A percentile compares a stretch with the other conserved stretches of the same genome.
These are phyloP conservation scores for Cryoendolithus antarcticus DNA, from an alignment of 2,329 filamentous ascomycete genomes.

Conservation along the genomic window DNA sequence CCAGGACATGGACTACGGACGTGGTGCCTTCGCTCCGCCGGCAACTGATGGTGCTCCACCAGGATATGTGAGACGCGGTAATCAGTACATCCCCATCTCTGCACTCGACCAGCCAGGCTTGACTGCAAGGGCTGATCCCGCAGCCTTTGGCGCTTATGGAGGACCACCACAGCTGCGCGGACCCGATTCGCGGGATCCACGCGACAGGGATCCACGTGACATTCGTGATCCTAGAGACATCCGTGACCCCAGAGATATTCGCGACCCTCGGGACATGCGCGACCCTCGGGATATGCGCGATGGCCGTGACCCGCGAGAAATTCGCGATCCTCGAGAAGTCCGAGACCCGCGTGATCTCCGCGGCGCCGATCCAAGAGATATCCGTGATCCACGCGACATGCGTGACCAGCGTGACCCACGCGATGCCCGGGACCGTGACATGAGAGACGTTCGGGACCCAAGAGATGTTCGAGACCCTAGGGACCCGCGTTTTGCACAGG, in stretches of 20 bases:
- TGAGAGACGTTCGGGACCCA: background rate
- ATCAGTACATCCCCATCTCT: conserved; percentile 21
- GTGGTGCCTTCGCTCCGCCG: conserved; percentile 11
- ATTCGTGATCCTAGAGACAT: background rate
- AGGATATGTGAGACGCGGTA: conserved; percentile 22
- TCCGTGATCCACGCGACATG: conserved; percentile 11
- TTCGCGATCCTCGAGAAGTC: background rate
- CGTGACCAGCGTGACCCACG: conserved; percentile 3
- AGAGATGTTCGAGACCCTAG: conserved; percentile 4
- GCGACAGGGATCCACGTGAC: background rate
- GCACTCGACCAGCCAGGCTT: conserved; percentile 13
- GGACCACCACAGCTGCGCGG: background rate
- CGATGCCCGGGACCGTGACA: background rate
- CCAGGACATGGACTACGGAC: conserved; percentile 20
- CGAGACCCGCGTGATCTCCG: conserved; percentile 5
- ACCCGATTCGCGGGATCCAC: conserved; percentile 1
- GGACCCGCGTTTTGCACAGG: conserved; percentile 17
- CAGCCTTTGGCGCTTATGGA: conserved; percentile 10
- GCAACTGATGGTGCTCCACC: conserved; percentile 19
- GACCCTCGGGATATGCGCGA: background rate
- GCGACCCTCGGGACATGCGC: background rate
- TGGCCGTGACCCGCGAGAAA: background rate
- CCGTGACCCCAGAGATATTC: background rate
- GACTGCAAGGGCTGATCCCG: too few species aligned
- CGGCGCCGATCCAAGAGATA: conserved; percentile 5